Conservation (phyloP, 495 filamentous ascomycete genomes). For the Talaromyces adpressus region DNA sequence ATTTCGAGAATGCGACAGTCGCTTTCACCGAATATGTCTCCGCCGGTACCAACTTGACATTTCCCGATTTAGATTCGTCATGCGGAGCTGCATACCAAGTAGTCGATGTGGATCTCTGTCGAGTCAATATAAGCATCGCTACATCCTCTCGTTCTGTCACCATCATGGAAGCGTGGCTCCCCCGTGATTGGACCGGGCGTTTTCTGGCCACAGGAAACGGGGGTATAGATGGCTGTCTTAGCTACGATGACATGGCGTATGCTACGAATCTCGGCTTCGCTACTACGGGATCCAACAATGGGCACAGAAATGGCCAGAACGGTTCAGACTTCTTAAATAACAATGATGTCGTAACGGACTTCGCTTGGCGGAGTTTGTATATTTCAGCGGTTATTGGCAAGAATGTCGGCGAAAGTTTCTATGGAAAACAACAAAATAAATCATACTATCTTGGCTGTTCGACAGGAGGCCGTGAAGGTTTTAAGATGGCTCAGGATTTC, state of each 20-base stretch:
- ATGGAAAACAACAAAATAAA: constrained; percentile 34
- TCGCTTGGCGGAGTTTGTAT: constrained; percentile 39
- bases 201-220: constrained; percentile 52
- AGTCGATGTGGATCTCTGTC: constrained; percentile 45
- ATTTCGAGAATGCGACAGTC: constrained; percentile 22
- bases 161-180: constrained; percentile 53
- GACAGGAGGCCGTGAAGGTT: constrained; percentile 48
- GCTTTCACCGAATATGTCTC: constrained; percentile 36
- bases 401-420: constrained; percentile 40
- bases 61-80: constrained; percentile 38
- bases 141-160: constrained; percentile 49
- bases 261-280: constrained; percentile 44
- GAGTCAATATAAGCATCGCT: constrained; percentile 46
- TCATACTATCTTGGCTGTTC: constrained; percentile 53
- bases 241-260: constrained; percentile 40
- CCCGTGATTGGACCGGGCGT: constrained; percentile 41
- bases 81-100: constrained; percentile 35
- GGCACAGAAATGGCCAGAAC: constrained; percentile 30
- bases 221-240: constrained; percentile 48
- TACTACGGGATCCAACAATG: constrained; percentile 49
- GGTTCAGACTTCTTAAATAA: constrained; percentile 48
- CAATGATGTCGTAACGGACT: constrained; percentile 44
- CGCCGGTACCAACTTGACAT: constrained; percentile 39
- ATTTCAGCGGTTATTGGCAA: constrained; percentile 48
- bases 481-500: constrained; percentile 42